Conservation (phyloP, 2,329 filamentous ascomycete genomes). For the Pseudogymnoascus sp. region DNA sequence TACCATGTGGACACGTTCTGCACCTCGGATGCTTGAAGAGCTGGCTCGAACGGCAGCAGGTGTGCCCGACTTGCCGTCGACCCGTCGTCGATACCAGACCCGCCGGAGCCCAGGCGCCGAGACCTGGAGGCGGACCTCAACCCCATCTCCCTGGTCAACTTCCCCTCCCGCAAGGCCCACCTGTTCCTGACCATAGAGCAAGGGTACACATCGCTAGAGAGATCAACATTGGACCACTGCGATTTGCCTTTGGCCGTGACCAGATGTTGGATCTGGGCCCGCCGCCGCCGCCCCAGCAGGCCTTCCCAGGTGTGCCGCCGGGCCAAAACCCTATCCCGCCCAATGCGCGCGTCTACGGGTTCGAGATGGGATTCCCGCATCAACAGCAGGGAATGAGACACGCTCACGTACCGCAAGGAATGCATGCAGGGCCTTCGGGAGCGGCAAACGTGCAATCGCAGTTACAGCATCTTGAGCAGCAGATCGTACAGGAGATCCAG, state of each 20-base stretch:
- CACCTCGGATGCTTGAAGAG: slow-evolving; percentile 92
- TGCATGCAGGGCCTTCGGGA: slow-evolving; percentile 6
- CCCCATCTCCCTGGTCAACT: slow-evolving; percentile 21
- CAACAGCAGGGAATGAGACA: slow-evolving; percentile 9
- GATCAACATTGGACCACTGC: slow-evolving; percentile 65
- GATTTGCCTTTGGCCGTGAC: slow-evolving; percentile 60
- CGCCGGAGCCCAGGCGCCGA: slow-evolving; percentile 26
- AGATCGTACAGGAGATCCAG: slow-evolving; percentile 59
- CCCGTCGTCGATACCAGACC: slow-evolving; percentile 54
- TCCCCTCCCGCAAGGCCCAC: slow-evolving; percentile 16
- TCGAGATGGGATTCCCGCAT: slow-evolving; percentile 27
- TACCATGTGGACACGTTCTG: slow-evolving; percentile 91
- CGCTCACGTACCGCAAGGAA: background rate
- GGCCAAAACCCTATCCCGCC: slow-evolving; percentile 7
- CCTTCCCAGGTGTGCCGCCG: slow-evolving; percentile 17
- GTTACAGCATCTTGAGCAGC: slow-evolving; percentile 57
- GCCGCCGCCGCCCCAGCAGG: slow-evolving; percentile 31
- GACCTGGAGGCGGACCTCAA: slow-evolving; percentile 18
- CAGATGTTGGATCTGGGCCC: slow-evolving; percentile 55
- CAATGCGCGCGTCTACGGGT: slow-evolving; percentile 25
- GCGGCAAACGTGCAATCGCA: slow-evolving; percentile 44
- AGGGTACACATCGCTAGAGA: slow-evolving; percentile 40
- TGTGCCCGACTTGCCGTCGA: slow-evolving; percentile 87
- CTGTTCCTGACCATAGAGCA: slow-evolving; percentile 31
- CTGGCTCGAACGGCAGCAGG: slow-evolving; percentile 95